phyloP scores from a whole-genome alignment of 2,329 filamentous ascomycete species.

The Dactylella cylindrospora region DNA sequence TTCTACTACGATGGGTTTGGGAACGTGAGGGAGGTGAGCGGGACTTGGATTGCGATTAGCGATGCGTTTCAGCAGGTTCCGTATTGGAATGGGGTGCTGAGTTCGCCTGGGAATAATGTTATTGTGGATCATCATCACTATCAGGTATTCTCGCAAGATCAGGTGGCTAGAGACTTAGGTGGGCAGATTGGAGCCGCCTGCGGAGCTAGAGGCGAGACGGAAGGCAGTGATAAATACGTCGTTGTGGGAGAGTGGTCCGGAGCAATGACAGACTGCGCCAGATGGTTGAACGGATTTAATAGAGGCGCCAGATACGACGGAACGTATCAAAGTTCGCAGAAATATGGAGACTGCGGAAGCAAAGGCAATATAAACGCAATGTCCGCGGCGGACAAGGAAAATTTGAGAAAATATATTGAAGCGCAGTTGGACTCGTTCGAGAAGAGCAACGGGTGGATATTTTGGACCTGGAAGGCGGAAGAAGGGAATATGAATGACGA shows the following conservation, averaged over 20 bases:
- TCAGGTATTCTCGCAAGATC: conserved; percentile 61
- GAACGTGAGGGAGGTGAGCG: conserved; percentile 55
- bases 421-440: conserved; percentile 60
- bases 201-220: conserved; percentile 57
- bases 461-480: conserved; percentile 64
- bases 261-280: conserved; percentile 64
- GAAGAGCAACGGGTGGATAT: conserved; percentile 59
- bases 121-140: conserved; percentile 72
- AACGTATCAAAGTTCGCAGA: conserved; percentile 58
- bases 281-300: conserved; percentile 60
- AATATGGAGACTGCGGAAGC: conserved; percentile 19
- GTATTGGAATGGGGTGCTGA: conserved; percentile 65
- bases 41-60: conserved; percentile 60
- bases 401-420: conserved; percentile 53
- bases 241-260: conserved; percentile 70
- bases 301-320: conserved; percentile 63
- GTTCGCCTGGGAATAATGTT: conserved; percentile 57
- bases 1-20: conserved; percentile 59
- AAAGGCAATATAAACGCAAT: conserved; percentile 4
- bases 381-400: conserved; percentile 26
- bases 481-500: conserved; percentile 56
- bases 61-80: conserved; percentile 60
- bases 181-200: conserved; percentile 63
- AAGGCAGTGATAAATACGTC: conserved; percentile 64
- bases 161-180: conserved; percentile 57